Evolutionary conservation across 441 rosid species (phyloP).

Genomic region (Syzygium malaccense): DNA sequence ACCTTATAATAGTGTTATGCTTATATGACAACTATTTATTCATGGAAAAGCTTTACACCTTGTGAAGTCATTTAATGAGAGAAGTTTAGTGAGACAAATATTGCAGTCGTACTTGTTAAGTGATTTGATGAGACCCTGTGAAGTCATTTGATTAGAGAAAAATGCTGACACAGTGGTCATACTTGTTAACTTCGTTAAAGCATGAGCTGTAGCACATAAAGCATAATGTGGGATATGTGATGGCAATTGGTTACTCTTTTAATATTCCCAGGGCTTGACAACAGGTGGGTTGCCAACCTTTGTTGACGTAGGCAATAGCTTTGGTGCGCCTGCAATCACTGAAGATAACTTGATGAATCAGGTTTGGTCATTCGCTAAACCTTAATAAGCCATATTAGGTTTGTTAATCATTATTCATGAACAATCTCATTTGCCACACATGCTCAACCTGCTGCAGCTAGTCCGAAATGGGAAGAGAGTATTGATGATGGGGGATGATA

Average conservation of each 20-base stretch:
- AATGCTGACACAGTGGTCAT: neutral
- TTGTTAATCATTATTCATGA: neutral
- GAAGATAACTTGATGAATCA: constrained; percentile 86
- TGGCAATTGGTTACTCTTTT: neutral
- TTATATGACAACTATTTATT: neutral
- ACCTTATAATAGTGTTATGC: neutral
- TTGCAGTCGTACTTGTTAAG: neutral
- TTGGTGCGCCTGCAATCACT: constrained; percentile 93
- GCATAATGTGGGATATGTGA: neutral
- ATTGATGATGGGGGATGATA: constrained; percentile 97
- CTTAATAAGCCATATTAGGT: neutral
- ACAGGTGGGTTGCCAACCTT: constrained; percentile 98
- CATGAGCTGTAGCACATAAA: neutral
- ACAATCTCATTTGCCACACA: neutral
- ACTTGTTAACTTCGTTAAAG: neutral
- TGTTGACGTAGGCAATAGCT: constrained; percentile 89
- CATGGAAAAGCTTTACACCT: neutral
- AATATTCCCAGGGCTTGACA: constrained; percentile 63
- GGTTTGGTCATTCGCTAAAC: constrained; percentile 23
- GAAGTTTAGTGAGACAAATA: neutral
- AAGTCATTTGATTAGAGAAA: neutral
- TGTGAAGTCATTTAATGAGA: neutral
- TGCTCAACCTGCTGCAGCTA: constrained; percentile 34
- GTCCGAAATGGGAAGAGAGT: constrained; percentile 74
- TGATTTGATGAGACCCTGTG: neutral